Conservation (phyloP, 345 rosid species). For the Brassica incana region DNA sequence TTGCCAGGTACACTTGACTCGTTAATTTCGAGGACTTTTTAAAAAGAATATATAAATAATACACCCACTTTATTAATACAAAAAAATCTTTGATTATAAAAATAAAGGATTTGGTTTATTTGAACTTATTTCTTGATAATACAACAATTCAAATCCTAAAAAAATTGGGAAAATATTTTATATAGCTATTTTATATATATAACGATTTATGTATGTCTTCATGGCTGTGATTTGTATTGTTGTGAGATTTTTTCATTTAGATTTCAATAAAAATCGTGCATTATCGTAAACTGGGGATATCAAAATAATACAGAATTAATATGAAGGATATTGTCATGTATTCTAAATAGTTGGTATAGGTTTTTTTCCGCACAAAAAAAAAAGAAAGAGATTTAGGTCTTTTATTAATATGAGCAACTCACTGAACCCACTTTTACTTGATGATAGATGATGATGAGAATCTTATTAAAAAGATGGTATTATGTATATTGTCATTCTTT, state of each 20-base stretch:
- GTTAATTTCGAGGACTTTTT: neutral
- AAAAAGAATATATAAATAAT: neutral
- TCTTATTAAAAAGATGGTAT: neutral
- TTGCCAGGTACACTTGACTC: constrained; percentile 55
- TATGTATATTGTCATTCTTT: neutral
- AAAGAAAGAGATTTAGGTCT: too few relatives aligned
- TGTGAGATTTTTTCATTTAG: neutral
- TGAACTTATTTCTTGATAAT: neutral
- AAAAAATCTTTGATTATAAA: neutral
- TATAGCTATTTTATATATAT: neutral
- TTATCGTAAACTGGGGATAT: neutral
- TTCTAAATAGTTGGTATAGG: neutral
- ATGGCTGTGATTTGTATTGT: neutral
- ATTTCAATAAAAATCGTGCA: neutral
- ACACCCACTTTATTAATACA: neutral
- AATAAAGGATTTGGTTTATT: neutral
- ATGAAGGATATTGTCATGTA: too few relatives aligned
- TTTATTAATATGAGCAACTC: too few relatives aligned
- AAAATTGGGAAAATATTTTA: neutral
- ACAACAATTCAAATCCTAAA: neutral
- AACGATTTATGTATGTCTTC: neutral
- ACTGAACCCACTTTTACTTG: neutral
- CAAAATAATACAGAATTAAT: neutral
- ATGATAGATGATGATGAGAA: neutral
- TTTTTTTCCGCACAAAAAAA: too few relatives aligned